These are phyloP conservation scores for Aspergillus fumigatiaffinis DNA, from an alignment of 2,329 filamentous ascomycete species.

Conservation along the genomic window DNA sequence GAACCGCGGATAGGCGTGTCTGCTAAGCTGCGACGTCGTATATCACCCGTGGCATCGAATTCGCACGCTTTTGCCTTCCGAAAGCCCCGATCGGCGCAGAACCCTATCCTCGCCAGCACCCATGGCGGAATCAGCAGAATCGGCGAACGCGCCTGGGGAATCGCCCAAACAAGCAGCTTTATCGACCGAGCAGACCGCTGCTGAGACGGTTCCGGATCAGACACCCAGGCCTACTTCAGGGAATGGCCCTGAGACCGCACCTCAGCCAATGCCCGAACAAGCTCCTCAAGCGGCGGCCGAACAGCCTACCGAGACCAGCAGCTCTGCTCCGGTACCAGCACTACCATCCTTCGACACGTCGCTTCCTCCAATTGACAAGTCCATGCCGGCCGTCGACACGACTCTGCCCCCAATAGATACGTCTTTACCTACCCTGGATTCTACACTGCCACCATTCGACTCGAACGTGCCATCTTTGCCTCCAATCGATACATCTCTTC, in stretches of 20 bases:
- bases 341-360: constrained; percentile 17
- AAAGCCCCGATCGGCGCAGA: not conserved
- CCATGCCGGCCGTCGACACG: constrained; percentile 24
- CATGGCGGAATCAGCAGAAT: constrained; percentile 21
- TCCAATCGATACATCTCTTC: constrained; percentile 24
- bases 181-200: constrained; percentile 1
- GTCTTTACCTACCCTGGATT: constrained; percentile 22
- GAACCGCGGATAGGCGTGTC: not conserved
- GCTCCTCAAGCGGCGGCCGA: not conserved
- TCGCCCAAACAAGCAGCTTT: constrained; percentile 15
- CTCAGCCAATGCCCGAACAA: not conserved
- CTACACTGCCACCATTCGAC: constrained; percentile 27
- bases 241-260: not conserved
- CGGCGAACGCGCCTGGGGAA: constrained; percentile 16
- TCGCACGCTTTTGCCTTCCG: not conserved
- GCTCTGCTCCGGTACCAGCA: constrained; percentile 9
- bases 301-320: not conserved
- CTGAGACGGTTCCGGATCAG: not conserved
- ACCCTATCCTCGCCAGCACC: not conserved
- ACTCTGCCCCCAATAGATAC: constrained; percentile 25
- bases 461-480: constrained; percentile 28
- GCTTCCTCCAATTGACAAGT: constrained; percentile 20
- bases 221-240: constrained; percentile 1
- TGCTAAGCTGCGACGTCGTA: not conserved
- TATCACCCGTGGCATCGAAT: not conserved